Conservation (phyloP, 2,329 filamentous ascomycete genomes). For the Aspergillus viridinutans region DNA sequence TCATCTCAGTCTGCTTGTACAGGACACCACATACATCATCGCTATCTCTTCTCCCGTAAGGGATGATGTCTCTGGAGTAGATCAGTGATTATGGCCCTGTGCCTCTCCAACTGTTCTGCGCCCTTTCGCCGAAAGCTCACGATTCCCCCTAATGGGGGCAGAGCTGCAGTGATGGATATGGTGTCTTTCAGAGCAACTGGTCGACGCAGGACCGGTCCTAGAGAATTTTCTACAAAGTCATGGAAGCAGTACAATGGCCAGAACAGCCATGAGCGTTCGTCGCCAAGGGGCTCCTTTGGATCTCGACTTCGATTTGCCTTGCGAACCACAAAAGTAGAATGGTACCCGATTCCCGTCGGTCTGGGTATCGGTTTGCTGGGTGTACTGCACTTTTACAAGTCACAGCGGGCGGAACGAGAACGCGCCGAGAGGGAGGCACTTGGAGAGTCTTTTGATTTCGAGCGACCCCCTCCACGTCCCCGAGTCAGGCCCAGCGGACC, state of each 20-base stretch:
- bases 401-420: slow-evolving; percentile 50
- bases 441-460: slow-evolving; percentile 31
- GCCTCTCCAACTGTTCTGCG: slow-evolving; percentile 25
- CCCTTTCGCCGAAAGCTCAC: slow-evolving; percentile 21
- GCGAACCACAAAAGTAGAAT: slow-evolving; percentile 66
- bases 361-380: slow-evolving; percentile 82
- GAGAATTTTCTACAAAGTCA: slow-evolving; percentile 39
- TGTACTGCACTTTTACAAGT: slow-evolving; percentile 76
- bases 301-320: slow-evolving; percentile 56
- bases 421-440: slow-evolving; percentile 46
- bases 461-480: slow-evolving; percentile 48
- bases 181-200: slow-evolving; percentile 30
- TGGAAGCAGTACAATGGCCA: slow-evolving; percentile 40
- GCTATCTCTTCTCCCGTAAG: slow-evolving; percentile 6
- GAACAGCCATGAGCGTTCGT: slow-evolving; percentile 30
- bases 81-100: slow-evolving; percentile 30
- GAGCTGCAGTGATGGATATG: slow-evolving; percentile 28
- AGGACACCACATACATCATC: neutral
- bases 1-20: neutral
- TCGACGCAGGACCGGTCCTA: slow-evolving; percentile 24
- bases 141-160: slow-evolving; percentile 16
- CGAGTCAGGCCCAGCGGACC: slow-evolving; percentile 77
- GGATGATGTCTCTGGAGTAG: slow-evolving; percentile 25
- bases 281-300: slow-evolving; percentile 50
- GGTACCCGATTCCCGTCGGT: slow-evolving; percentile 86